Evolutionary conservation across 2,329 filamentous ascomycete genomes (phyloP), one percentile per base, ranked within the genome.

Genomic region (Xylaria sp.): DNA sequence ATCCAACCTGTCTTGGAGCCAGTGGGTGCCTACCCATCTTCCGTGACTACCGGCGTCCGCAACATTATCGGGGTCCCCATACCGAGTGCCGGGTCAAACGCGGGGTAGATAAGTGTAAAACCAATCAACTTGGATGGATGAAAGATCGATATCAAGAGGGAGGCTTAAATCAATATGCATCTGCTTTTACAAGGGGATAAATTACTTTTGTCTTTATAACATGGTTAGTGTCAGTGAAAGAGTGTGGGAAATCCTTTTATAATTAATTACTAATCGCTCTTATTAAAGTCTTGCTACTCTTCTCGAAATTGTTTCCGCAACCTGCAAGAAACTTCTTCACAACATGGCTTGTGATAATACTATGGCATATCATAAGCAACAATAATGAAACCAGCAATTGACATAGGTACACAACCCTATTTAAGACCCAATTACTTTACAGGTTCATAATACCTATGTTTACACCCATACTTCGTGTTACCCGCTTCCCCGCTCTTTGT

Each of bases 41-140:
- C 48, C 51, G 18, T 12, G 10, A 37, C 51, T 51, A n/a, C 25
- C 13, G 37, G 37, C 13, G 4, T 21, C 51, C 51, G 50, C 13
- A 21, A 12, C 5, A 1, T 21, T 53, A 6, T 55, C 51, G 29
- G 29, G 3, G 32, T 13, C 18, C 51, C 50, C 27, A 16, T 53
- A 8, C 50, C 16, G 16, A 32, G 50, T 9, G 29, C 9, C 32
- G 29, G 51, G 51, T 29, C 29, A 55, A 6, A 21, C 23, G 51
- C 51, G 51, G 51, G 51, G 29, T 55, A 48, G 9, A 48, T 48
- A 12, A 48, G 44, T 48, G 44, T 48, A 48, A 21, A 48, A 12
- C 44, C 21, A 23, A 48, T 48, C 44, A 23, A 48, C 3, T 23
- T 25, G 21, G 44, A 48, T 9, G 42, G 10, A 10, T 21, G 9